Evolutionary conservation across 164 flowering plant species (phyloP).

Genomic region (Tetrastigma voinierianum): DNA sequence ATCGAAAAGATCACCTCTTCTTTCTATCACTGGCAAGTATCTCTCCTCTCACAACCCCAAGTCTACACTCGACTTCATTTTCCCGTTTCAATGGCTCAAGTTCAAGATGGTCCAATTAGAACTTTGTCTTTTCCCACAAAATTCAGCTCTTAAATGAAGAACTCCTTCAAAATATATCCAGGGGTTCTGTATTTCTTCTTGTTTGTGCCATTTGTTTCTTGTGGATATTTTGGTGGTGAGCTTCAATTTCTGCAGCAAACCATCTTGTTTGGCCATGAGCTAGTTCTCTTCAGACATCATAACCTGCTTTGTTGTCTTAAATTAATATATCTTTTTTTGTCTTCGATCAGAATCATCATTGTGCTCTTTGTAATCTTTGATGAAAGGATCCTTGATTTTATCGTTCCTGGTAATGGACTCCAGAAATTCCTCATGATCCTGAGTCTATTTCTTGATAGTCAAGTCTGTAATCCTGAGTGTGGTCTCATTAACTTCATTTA

Average conservation of each 20-base stretch:
- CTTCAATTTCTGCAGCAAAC: slow-evolving; percentile 77
- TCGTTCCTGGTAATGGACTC: slow-evolving; percentile 51
- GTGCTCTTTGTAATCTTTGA: no score
- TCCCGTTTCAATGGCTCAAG: slow-evolving; percentile 59
- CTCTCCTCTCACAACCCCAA: slow-evolving; percentile 79
- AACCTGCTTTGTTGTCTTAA: slow-evolving; percentile 53
- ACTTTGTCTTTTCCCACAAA: slow-evolving; percentile 72
- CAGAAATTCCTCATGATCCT: slow-evolving; percentile 78
- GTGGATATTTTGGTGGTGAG: slow-evolving; percentile 76
- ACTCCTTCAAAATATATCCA: slow-evolving; percentile 83
- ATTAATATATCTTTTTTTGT: slow-evolving; percentile 28
- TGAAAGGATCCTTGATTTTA: slow-evolving; percentile 64
- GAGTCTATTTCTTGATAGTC: slow-evolving; percentile 84
- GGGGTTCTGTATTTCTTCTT: slow-evolving; percentile 88
- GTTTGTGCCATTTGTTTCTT: slow-evolving; percentile 65
- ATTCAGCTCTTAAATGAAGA: slow-evolving; percentile 66
- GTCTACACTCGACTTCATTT: slow-evolving; percentile 88
- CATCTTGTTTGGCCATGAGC: slow-evolving; percentile 66
- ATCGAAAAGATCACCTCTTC: slow-evolving; percentile 66
- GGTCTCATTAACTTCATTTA: slow-evolving; percentile 64
- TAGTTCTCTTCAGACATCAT: slow-evolving; percentile 69
- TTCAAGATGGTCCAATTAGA: slow-evolving; percentile 58
- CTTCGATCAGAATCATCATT: slow-evolving; percentile 86
- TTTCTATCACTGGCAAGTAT: slow-evolving; percentile 78
- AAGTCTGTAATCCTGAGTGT: slow-evolving; percentile 73